Evolutionary conservation across 2,329 filamentous ascomycete genomes (phyloP), one percentile per base, ranked within the genome.

Genomic region (Tolypocladium pustulatum): DNA sequence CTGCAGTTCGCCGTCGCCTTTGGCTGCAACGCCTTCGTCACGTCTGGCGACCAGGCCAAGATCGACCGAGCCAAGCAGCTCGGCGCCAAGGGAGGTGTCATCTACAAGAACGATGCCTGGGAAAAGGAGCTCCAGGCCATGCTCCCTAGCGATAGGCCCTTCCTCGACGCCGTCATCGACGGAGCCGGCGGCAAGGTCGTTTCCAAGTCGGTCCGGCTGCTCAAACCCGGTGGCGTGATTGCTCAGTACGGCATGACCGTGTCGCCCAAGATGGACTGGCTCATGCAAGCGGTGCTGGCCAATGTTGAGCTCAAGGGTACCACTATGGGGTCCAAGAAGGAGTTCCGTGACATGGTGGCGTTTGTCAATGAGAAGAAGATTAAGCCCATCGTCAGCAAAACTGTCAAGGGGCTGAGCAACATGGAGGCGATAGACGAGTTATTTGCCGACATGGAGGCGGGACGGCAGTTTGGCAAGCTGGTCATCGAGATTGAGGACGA

Each of bases 201-300:
- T n/a, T 76, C 79, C 41, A 88, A 86, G 70, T 81, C 83, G 1
- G 75, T 79, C 54, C 85, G 78, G 68, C 68, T 96, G 57, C 76
- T 97, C 57, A 92, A 90, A 82, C 73, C 81, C 1, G 93, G 94
- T 7, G 94, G 92, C 58, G 80, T 93, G n/a, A 87, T 97, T 60
- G 83, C 86, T 2, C 79, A 87, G 64, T 97, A 97, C 71, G 93
- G 94, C 61, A 97, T 97, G 93, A 97, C 93, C 0, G 76, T 89
- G 2, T 77, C 80, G 0, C 92, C 93, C 1, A 90, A 88, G 75
- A 93, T 96, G 87, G 85, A 90, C 56, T 97, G 90, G 81, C 68
- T 83, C 15, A 96, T 97, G 89, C 74, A 79, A 61, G 91, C 91
- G 0, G 88, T 94, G 17, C 73, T 97, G 61, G 89, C 87, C 72